phyloP scores from a whole-genome alignment of 108 stramenopile species.

The Pseudonitzschia multiseries region DNA sequence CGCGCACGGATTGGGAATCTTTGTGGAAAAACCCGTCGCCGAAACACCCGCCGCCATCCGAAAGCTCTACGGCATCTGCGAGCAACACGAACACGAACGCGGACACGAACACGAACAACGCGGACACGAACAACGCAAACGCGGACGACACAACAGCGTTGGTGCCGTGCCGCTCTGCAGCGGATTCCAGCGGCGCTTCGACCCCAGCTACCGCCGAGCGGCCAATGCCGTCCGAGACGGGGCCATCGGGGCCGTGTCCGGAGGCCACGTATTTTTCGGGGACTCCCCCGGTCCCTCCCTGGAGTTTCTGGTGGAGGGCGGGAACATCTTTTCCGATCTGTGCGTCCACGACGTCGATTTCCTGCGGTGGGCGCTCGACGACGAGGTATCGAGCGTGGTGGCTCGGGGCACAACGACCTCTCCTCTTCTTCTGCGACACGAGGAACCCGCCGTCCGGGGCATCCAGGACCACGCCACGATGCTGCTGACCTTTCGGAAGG shows the following conservation, averaged over 20 bases:
- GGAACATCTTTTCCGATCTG: conserved; percentile 72
- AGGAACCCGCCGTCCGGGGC: conserved; percentile 43
- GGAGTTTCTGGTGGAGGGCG: conserved; percentile 64
- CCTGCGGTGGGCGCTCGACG: conserved; percentile 47
- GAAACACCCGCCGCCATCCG: conserved; percentile 48
- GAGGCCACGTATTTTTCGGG: conserved; percentile 58
- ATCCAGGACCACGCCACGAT: conserved; percentile 76
- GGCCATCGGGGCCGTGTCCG: conserved; percentile 41
- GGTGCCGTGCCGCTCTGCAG: conserved; percentile 51
- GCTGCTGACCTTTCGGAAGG: conserved; percentile 40
- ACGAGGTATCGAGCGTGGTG: conserved; percentile 27
- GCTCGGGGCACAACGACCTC: no score
- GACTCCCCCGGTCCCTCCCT: conserved; percentile 71
- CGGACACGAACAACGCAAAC: no score
- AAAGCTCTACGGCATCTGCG: conserved; percentile 35
- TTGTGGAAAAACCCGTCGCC: conserved; percentile 76
- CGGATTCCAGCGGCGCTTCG: conserved; percentile 78
- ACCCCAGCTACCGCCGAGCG: conserved; percentile 55
- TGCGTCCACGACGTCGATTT: conserved; percentile 77
- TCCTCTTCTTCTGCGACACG: conserved; percentile 64
- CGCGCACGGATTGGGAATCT: conserved; percentile 34
- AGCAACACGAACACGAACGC: no score
- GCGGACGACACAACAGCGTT: no score
- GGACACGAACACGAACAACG: no score
- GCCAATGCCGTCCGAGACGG: conserved; percentile 27